Evolutionary conservation across 805 yeast species (phyloP).

Genomic region (Kurtzmaniella fragi): DNA sequence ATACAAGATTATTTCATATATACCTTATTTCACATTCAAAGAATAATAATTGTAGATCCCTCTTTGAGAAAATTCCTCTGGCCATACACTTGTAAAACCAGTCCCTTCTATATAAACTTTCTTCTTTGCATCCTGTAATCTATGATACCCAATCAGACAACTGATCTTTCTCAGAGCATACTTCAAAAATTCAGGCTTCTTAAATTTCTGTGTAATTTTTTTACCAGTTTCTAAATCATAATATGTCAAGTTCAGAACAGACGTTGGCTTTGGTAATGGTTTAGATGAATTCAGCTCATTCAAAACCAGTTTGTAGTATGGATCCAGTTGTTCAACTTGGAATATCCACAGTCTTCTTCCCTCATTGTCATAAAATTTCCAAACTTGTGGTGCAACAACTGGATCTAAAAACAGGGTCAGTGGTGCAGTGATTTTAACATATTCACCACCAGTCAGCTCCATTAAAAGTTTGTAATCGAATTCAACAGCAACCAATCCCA

Average conservation of each 20-base stretch:
- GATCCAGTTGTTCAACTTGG: slow-evolving; percentile 31
- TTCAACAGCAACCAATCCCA: slow-evolving; percentile 55
- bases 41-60: slow-evolving; percentile 59
- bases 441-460: slow-evolving; percentile 39
- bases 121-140: slow-evolving; percentile 28
- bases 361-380: slow-evolving; percentile 54
- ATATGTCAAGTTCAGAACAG: slow-evolving; percentile 38
- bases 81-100: slow-evolving; percentile 37
- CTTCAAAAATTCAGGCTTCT: slow-evolving; percentile 46
- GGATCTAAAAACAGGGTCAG: slow-evolving; percentile 25
- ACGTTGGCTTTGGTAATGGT: slow-evolving; percentile 7
- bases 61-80: slow-evolving; percentile 46
- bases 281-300: slow-evolving; percentile 15
- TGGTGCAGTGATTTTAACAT: slow-evolving; percentile 23
- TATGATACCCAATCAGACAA: slow-evolving; percentile 49
- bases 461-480: slow-evolving; percentile 53
- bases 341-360: slow-evolving; percentile 84
- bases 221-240: slow-evolving; percentile 64
- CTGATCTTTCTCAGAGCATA: slow-evolving; percentile 51
- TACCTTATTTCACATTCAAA: slow-evolving; percentile 36
- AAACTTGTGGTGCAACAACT: slow-evolving; percentile 26
- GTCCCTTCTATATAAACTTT: slow-evolving; percentile 25
- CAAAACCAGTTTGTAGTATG: slow-evolving; percentile 25
- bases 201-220: slow-evolving; percentile 43
- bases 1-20: neutral